Base-by-base conservation (phyloP, 768 basidiomycete genomes). In the Pulveroboletus sp. region DNA sequence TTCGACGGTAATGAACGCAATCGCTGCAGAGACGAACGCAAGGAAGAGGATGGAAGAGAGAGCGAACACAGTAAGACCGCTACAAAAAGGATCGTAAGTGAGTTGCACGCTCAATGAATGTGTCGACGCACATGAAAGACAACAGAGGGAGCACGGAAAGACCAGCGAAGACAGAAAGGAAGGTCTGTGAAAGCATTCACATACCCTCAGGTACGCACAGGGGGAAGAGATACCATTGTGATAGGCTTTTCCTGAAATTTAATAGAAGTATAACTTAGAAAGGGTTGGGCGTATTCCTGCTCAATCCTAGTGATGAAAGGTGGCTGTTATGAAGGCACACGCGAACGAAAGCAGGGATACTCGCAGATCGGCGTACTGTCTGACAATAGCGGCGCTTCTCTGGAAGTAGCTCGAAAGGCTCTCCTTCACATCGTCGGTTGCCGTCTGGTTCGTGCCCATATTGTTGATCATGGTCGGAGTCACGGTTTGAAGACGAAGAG, bases 231-330 rank as follows among this genome's bases (percentile, higher is more conserved):
- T 47, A 67, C 66, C 65, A 67, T 60, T 18, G 43, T 47, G 2
- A 69, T 41, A 8, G 66, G 67, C 1, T 48, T 63, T 47, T 57
- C 54, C 47, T 32, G 55, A 32, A 67, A 63, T 30, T 54, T 56
- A 24, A 46, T n/a, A 31, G 57, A 56, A 18, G 42, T 33, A 39
- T 51, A 40, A 24, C 46, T 60, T 28, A 75, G 47, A 36, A 71
- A 63, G 28, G 76, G 76, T 17, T 72, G 73, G 6, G 69, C 76
- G 55, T 76, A 76, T 18, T 69, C 58, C 26, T 67, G 63, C 56
- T 78, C 76, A 39, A 78, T 72, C 40, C 76, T 78, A 40, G 18
- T 3, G 17, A 47, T 4, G 37, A 53, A 39, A 5, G 21, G 46
- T 32, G 30, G 30, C 44, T 37, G 28, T 38, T 18, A 46, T 21